These are phyloP conservation scores for Pseudocercospora cruenta DNA, from an alignment of 2,329 filamentous ascomycete species.

Conservation along the genomic window DNA sequence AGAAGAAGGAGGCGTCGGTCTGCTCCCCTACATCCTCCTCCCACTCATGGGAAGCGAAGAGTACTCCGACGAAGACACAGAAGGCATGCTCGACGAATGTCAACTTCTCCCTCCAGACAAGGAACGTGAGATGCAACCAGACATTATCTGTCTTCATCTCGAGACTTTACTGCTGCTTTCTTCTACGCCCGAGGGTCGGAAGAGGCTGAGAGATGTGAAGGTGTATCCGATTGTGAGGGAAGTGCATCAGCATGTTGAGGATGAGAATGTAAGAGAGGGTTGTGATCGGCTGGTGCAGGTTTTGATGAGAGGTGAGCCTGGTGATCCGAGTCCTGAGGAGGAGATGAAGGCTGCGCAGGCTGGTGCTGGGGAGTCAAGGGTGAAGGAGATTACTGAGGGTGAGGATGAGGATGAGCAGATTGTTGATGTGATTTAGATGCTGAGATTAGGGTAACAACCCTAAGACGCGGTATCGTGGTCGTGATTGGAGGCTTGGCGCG, in stretches of 20 bases:
- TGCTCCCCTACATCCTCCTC: conserved; percentile 85
- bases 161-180: conserved; percentile 86
- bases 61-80: conserved; percentile 82
- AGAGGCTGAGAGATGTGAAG: conserved; percentile 73
- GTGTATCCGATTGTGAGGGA: conserved; percentile 91
- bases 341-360: conserved; percentile 38
- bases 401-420: conserved; percentile 37
- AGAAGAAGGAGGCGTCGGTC: conserved; percentile 70
- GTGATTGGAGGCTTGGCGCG: neutral
- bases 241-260: conserved; percentile 74
- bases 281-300: conserved; percentile 91
- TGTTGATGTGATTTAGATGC: conserved; percentile 28
- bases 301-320: conserved; percentile 77
- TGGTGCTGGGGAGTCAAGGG: conserved; percentile 39
- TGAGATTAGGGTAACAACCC: neutral
- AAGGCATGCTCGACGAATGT: conserved; percentile 85
- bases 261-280: conserved; percentile 79
- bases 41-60: conserved; percentile 88
- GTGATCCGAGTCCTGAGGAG: conserved; percentile 46
- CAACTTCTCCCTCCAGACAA: conserved; percentile 91
- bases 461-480: neutral
- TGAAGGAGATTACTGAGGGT: conserved; percentile 46
- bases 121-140: conserved; percentile 73
- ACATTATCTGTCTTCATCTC: conserved; percentile 82
- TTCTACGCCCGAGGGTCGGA: conserved; percentile 74